These are phyloP conservation scores for Obba rivulosa DNA, from an alignment of 768 basidiomycete genomes.

Conservation along the genomic window DNA sequence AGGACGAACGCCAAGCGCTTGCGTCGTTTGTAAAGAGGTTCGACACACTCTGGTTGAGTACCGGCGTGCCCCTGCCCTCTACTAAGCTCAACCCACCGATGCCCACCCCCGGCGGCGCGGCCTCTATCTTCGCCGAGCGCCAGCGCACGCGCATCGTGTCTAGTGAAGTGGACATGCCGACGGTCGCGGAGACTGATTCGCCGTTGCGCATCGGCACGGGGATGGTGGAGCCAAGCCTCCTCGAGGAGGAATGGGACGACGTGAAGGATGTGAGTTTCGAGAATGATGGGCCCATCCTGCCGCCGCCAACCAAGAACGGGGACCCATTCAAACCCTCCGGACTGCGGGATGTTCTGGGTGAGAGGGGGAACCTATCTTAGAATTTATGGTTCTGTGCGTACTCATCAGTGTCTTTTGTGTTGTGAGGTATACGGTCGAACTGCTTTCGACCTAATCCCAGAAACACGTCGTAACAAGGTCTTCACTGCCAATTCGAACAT, in stretches of 20 bases:
- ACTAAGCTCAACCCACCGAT: slow-evolving; percentile 43
- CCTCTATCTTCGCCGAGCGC: slow-evolving; percentile 43
- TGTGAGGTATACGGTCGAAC: no score
- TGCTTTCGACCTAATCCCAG: no score
- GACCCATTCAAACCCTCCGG: no score
- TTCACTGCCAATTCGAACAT: neutral
- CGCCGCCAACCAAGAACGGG: slow-evolving; percentile 18
- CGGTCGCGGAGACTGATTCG: slow-evolving; percentile 37
- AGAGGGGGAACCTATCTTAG: no score
- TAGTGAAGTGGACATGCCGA: slow-evolving; percentile 23
- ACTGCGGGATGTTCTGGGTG: no score
- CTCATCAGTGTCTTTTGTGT: no score
- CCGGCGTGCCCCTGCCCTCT: slow-evolving; percentile 25
- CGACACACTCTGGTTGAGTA: slow-evolving; percentile 59
- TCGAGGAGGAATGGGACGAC: slow-evolving; percentile 31
- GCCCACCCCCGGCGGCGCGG: slow-evolving; percentile 47
- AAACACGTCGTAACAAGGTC: neutral
- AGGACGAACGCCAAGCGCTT: slow-evolving; percentile 74
- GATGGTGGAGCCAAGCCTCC: slow-evolving; percentile 26
- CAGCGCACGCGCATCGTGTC: slow-evolving; percentile 30
- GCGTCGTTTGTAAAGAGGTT: slow-evolving; percentile 80
- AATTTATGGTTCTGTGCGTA: no score
- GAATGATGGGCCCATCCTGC: slow-evolving; percentile 14
- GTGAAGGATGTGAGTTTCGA: slow-evolving; percentile 29
- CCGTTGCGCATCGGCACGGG: slow-evolving; percentile 45